Conservation (phyloP, 208 protist genomes). For the Hexamita inflata region DNA sequence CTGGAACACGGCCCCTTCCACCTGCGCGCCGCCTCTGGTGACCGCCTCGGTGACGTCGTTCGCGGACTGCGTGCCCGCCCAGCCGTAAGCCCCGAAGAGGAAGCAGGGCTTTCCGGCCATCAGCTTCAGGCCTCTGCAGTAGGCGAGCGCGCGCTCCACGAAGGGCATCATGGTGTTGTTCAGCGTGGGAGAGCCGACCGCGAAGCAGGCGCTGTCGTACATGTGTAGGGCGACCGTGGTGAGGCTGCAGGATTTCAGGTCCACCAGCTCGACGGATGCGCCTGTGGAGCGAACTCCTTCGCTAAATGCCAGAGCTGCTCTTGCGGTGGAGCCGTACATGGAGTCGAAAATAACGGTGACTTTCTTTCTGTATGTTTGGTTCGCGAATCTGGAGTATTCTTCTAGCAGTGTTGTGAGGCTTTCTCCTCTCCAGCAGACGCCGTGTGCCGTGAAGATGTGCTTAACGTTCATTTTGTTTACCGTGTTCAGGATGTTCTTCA, state of each 20-base stretch:
- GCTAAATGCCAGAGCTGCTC: background rate
- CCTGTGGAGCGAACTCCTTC: background rate
- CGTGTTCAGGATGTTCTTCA: background rate
- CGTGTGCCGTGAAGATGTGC: slow-evolving; percentile 12
- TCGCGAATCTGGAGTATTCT: background rate
- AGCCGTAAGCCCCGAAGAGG: slow-evolving; percentile 5
- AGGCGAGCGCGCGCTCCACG: background rate
- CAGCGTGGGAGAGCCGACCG: background rate
- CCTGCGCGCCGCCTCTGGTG: too few species aligned
- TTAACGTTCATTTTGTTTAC: background rate
- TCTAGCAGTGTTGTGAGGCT: background rate
- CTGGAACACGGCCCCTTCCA: too few species aligned
- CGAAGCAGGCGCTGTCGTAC: background rate
- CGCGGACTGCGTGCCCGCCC: too few species aligned
- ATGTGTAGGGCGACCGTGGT: background rate
- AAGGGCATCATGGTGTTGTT: slow-evolving; percentile 18
- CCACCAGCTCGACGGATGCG: background rate
- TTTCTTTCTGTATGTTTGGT: background rate
- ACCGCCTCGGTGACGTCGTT: too few species aligned
- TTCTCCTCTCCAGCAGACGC: background rate
- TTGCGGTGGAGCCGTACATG: slow-evolving; percentile 10
- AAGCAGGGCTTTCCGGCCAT: background rate
- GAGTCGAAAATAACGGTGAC: background rate
- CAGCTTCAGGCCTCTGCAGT: background rate
- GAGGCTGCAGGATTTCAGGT: background rate